Evolutionary conservation across 1,139 yeast species (phyloP), one percentile per base, ranked within the genome.

Genomic region (Scheffersomyces cryptocercus): DNA sequence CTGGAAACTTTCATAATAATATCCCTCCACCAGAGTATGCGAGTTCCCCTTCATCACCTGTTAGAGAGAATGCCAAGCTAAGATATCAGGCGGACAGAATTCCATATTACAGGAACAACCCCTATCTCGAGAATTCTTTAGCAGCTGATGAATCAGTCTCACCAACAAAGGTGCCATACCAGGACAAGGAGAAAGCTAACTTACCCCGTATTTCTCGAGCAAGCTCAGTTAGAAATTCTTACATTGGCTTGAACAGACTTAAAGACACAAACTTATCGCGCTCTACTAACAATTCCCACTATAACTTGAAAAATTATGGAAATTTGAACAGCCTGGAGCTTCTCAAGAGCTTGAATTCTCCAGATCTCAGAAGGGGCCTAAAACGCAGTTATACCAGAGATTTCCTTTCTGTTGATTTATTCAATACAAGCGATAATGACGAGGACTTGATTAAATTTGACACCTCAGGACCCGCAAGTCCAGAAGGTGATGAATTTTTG

Each of bases 181-280:
- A 35, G 8, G 28, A 26, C 11, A 52, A 45, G 37, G 59, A 52
- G 29, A 67, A 62, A 30, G 65, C 77, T 1, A 70, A 71, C 41
- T 56, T 72, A 36, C 79, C 79, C 0, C 61, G 61, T 35, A 42
- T 61, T 12, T 65, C 74, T 4, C 55, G 61, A 4, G 53, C 60
- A 20, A 63, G 55, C 41, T 65, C 74, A 4, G 47, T 64, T 4
- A 56, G 62, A 11, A 70, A 61, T 48, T 72, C 77, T 1, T 67
- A 60, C 44, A 62, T 72, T 46, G 77, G 77, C 1, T 61, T 73
- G 44, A 72, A 70, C 48, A 48, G 76, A 31, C 57, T 73, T 29
- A 73, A 73, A 45, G 74, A 69, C 35, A 59, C 59, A 14, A 52
- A 57, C 32, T 39, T 62, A 30, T 46, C 57, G 5, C 55, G 55